phyloP scores from a whole-genome alignment of 2,329 filamentous ascomycete species.

The Pyricularia sp. region DNA sequence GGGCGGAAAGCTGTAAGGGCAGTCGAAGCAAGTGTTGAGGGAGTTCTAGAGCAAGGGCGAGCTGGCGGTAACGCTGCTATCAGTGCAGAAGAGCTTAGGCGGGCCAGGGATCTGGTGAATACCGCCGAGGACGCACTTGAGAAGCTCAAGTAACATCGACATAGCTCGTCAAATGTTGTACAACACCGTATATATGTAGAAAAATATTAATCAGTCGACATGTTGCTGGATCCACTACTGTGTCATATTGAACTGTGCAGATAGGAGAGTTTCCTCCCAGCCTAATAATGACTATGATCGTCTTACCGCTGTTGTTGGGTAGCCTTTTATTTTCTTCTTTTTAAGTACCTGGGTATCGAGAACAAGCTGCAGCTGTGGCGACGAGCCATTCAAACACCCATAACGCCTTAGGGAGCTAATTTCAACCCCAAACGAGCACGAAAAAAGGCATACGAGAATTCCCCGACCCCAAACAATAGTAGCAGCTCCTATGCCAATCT shows the following conservation, averaged over 20 bases:
- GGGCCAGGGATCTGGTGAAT: slow-evolving; percentile 33
- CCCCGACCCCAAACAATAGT: background rate
- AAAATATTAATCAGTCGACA: background rate
- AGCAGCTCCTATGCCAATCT: background rate
- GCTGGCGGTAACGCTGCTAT: slow-evolving; percentile 9
- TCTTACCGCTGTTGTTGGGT: background rate
- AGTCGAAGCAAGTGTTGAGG: slow-evolving; percentile 42
- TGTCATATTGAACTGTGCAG: background rate
- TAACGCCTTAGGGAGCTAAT: background rate
- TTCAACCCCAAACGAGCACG: background rate
- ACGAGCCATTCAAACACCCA: background rate
- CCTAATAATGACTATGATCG: background rate
- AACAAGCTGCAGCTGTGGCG: background rate
- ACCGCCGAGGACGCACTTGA: slow-evolving; percentile 39
- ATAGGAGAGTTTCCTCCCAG: background rate
- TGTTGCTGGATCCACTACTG: background rate
- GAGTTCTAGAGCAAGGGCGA: slow-evolving; percentile 30
- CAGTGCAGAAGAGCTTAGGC: slow-evolving; percentile 22
- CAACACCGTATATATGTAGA: background rate
- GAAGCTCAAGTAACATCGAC: slow-evolving; percentile 20
- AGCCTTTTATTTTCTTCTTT: background rate
- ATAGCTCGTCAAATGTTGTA: background rate
- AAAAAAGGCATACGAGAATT: background rate
- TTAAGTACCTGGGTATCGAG: background rate
- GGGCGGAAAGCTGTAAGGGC: slow-evolving; percentile 52